These are phyloP conservation scores for Bocquillonia castaneifolia DNA, from an alignment of 441 rosid species.

Conservation along the genomic window DNA sequence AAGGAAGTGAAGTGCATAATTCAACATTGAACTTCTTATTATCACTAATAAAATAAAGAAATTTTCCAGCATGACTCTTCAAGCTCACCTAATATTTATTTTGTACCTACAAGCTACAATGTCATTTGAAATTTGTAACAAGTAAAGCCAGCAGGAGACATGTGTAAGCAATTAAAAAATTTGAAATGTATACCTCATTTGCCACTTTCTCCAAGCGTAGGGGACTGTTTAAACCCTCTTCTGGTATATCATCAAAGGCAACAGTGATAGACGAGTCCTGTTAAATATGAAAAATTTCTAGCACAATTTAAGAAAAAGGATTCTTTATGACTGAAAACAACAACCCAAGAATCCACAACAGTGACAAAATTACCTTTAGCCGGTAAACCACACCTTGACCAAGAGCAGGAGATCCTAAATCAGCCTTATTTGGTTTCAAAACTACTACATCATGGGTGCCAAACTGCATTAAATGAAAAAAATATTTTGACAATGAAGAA, in stretches of 20 bases:
- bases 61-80: not conserved
- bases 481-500: slow-evolving; percentile 1
- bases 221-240: slow-evolving; percentile 76
- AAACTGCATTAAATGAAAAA: slow-evolving; percentile 41
- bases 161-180: not conserved
- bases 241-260: slow-evolving; percentile 87
- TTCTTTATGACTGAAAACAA: slow-evolving; percentile 12
- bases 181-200: slow-evolving; percentile 55
- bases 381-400: slow-evolving; percentile 97
- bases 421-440: slow-evolving; percentile 77
- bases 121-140: not conserved
- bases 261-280: slow-evolving; percentile 83
- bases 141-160: not conserved
- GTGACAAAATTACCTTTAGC: slow-evolving; percentile 49
- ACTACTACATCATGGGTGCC: slow-evolving; percentile 92
- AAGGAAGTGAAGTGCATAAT: not conserved
- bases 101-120: not conserved
- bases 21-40: not conserved
- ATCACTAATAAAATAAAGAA: not conserved
- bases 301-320: slow-evolving; percentile 9
- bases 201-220: slow-evolving; percentile 85
- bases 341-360: slow-evolving; percentile 9
- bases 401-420: slow-evolving; percentile 74
- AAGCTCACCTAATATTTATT: slow-evolving; percentile 9
- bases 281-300: slow-evolving; percentile 20